Percentiles rank a stretch among this genome's conserved stretches.
Conservation (phyloP, 345 rosid genomes). For the Dipteronia sinensis region DNA sequence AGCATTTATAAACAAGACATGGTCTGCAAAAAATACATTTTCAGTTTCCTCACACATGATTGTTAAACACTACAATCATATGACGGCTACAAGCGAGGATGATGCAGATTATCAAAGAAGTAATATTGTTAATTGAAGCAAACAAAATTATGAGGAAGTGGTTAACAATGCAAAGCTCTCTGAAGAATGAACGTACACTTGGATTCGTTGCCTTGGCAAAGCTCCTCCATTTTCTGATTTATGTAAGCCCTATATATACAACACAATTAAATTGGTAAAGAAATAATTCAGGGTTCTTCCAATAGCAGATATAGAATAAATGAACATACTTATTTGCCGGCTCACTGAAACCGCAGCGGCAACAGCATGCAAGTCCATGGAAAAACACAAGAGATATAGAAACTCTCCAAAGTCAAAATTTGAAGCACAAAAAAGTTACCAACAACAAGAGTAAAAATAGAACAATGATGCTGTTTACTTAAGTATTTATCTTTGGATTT, state of each 20-base stretch:
- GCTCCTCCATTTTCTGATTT: neutral
- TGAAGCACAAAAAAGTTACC: neutral
- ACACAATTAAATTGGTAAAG: neutral
- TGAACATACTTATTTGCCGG: constrained; percentile 1
- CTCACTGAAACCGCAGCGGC: constrained; percentile 5
- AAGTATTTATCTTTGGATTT: neutral
- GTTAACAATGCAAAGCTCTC: too few relatives aligned
- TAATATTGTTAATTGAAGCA: too few relatives aligned
- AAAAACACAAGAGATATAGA: too few relatives aligned
- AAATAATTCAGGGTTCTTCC: neutral
- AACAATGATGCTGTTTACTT: neutral
- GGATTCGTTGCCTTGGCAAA: neutral
- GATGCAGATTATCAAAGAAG: too few relatives aligned
- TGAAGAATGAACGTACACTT: neutral
- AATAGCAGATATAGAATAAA: neutral
- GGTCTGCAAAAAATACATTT: neutral
- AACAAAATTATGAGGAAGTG: too few relatives aligned
- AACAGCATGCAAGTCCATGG: neutral
- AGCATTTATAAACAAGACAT: constrained; percentile 26
- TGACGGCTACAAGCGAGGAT: too few relatives aligned
- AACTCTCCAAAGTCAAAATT: neutral
- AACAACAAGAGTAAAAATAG: neutral
- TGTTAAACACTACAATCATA: too few relatives aligned
- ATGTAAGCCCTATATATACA: neutral
- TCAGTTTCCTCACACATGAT: too few relatives aligned